phyloP scores from a whole-genome alignment of 176 grass and related monocot genomes.

The Microstegium vimineum region DNA sequence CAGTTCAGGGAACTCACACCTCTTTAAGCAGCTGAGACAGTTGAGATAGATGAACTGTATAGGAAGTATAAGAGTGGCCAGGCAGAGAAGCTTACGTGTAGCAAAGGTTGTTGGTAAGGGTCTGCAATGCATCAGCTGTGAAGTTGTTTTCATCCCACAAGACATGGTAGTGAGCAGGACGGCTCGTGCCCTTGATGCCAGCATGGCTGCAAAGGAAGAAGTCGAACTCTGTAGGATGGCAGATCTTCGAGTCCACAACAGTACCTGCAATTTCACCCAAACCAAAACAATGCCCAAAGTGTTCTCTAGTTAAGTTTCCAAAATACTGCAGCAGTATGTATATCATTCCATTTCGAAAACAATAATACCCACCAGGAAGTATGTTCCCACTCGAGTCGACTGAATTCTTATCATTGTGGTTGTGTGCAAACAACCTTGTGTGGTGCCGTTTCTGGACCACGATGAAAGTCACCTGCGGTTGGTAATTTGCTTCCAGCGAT shows the following conservation, averaged over 20 bases:
- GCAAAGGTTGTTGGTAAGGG: constrained; percentile 85
- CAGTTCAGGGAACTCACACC: neutral
- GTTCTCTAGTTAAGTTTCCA: constrained; percentile 2
- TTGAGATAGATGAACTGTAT: neutral
- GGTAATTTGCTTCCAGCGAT: constrained; percentile 80
- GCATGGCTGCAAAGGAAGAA: constrained; percentile 97
- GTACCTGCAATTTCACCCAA: constrained; percentile 47
- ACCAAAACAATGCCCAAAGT: neutral
- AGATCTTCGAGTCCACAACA: constrained; percentile 86
- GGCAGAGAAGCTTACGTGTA: constrained; percentile 82
- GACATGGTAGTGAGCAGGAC: constrained; percentile 92
- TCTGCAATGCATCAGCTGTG: constrained; percentile 75
- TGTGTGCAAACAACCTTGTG: constrained; percentile 84
- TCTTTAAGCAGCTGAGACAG: neutral
- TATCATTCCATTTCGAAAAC: neutral
- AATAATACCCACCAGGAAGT: constrained; percentile 52
- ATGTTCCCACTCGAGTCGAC: constrained; percentile 87
- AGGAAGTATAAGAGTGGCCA: no score
- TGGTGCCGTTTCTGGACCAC: constrained; percentile 96
- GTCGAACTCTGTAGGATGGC: constrained; percentile 89
- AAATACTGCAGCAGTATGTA: neutral
- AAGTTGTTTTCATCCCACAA: constrained; percentile 97
- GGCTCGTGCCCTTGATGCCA: constrained; percentile 91
- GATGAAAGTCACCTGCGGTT: constrained; percentile 70
- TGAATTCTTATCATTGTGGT: constrained; percentile 53